Evolutionary conservation across 768 basidiomycete genomes (phyloP).

Genomic region (Amanita pallidorosea): DNA sequence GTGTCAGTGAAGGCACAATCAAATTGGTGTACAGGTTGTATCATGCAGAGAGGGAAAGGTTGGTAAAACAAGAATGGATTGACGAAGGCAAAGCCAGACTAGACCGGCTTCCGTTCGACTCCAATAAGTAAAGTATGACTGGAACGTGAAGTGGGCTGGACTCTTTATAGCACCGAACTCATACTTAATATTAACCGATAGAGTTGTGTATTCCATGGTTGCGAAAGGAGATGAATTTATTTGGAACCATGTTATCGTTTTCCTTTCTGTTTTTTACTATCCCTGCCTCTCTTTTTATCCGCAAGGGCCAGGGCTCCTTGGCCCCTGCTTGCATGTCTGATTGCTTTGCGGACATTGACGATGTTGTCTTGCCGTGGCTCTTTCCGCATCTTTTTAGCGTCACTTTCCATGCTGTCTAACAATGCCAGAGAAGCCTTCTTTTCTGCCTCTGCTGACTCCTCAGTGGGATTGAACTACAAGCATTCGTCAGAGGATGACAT

Average conservation of each 20-base stretch:
- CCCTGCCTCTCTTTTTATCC: slow-evolving; percentile 24
- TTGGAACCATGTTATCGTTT: slow-evolving; percentile 13
- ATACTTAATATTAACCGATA: not conserved
- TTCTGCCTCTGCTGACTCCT: slow-evolving; percentile 54
- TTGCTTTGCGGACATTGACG: slow-evolving; percentile 84
- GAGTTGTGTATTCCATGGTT: not conserved
- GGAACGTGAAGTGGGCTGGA: not conserved
- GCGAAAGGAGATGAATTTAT: not conserved
- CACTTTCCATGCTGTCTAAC: slow-evolving; percentile 68
- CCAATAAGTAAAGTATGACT: slow-evolving; percentile 20
- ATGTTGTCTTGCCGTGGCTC: slow-evolving; percentile 37
- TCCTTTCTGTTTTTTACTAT: slow-evolving; percentile 18
- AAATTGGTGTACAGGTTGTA: slow-evolving; percentile 81
- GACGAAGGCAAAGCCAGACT: slow-evolving; percentile 65
- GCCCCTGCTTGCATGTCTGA: slow-evolving; percentile 65
- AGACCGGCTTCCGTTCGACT: slow-evolving; percentile 30
- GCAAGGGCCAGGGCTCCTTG: slow-evolving; percentile 52
- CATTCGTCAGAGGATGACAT: not conserved
- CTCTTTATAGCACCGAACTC: not conserved
- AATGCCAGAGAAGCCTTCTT: slow-evolving; percentile 64
- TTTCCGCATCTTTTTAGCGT: slow-evolving; percentile 50
- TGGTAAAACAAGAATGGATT: slow-evolving; percentile 83
- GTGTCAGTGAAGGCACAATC: slow-evolving; percentile 93
- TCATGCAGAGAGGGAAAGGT: slow-evolving; percentile 58
- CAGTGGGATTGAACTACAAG: slow-evolving; percentile 74